phyloP scores from a whole-genome alignment of 176 grass and related monocot genomes.

The Aechmea fasciata region DNA sequence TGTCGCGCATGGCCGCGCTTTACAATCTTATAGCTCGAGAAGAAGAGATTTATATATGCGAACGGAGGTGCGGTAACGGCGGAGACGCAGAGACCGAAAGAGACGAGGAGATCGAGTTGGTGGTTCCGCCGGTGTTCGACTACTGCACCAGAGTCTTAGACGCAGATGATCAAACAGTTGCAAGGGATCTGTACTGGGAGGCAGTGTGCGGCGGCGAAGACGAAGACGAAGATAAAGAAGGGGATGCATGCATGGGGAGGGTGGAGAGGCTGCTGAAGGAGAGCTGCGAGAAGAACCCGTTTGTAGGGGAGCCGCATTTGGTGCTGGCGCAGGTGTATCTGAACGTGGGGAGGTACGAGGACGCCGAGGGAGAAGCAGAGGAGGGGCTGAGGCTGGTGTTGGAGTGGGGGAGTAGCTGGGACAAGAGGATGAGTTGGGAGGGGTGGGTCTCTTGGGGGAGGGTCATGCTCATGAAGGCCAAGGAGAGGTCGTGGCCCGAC shows the following conservation, averaged over 20 bases:
- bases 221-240: not conserved
- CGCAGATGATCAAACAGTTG: slow-evolving; percentile 35
- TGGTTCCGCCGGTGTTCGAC: slow-evolving; percentile 52
- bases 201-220: slow-evolving; percentile 26
- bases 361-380: slow-evolving; percentile 41
- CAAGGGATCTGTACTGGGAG: slow-evolving; percentile 60
- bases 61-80: not conserved
- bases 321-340: slow-evolving; percentile 40
- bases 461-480: slow-evolving; percentile 50
- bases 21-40: slow-evolving; percentile 51
- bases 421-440: slow-evolving; percentile 80
- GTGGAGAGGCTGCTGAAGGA: slow-evolving; percentile 29
- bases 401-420: slow-evolving; percentile 80
- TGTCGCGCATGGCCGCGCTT: slow-evolving; percentile 56
- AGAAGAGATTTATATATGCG: slow-evolving; percentile 42
- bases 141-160: slow-evolving; percentile 43
- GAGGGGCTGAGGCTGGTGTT: slow-evolving; percentile 46
- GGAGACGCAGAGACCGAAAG: not conserved
- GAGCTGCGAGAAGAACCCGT: slow-evolving; percentile 43
- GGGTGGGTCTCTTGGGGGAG: slow-evolving; percentile 74
- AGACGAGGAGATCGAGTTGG: slow-evolving; percentile 49
- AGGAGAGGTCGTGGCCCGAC: slow-evolving; percentile 52
- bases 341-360: slow-evolving; percentile 47
- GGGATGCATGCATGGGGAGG: slow-evolving; percentile 9
- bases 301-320: slow-evolving; percentile 48